Percentiles rank a stretch among this genome's conserved stretches.
Conservation (phyloP, 2,329 filamentous ascomycete genomes). For the Phaeosphaeriaceae sp. region DNA sequence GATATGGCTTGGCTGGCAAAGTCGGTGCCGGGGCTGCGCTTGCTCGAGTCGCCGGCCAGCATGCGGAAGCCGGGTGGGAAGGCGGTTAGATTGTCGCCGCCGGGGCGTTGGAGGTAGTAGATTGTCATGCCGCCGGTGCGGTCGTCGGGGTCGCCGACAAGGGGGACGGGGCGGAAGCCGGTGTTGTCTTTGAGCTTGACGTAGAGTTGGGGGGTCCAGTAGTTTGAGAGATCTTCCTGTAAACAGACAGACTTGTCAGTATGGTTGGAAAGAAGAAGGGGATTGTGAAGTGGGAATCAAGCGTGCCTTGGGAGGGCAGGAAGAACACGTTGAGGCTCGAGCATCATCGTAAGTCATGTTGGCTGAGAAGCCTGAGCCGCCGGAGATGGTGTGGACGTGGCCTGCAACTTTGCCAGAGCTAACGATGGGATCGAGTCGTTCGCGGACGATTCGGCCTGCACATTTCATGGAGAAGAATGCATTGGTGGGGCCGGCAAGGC, state of each 20-base stretch:
- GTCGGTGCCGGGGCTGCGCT: conserved; percentile 60
- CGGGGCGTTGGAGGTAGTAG: conserved; percentile 70
- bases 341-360: conserved; percentile 68
- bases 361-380: conserved; percentile 71
- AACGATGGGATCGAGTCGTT: conserved; percentile 73
- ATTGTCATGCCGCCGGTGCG: conserved; percentile 69
- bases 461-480: conserved; percentile 42
- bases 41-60: conserved; percentile 69
- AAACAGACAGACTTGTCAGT: background rate
- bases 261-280: conserved; percentile 1
- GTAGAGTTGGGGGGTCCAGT: conserved; percentile 78
- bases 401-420: conserved; percentile 63
- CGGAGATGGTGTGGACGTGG: conserved; percentile 76
- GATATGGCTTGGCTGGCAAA: conserved; percentile 59
- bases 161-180: conserved; percentile 66
- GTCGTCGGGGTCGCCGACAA: conserved; percentile 56
- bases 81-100: conserved; percentile 65
- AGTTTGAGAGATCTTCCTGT: conserved; percentile 62
- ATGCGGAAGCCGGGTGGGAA: conserved; percentile 77
- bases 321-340: conserved; percentile 69
- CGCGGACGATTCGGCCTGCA: conserved; percentile 33
- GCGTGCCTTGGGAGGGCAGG: conserved; percentile 66
- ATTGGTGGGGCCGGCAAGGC: conserved; percentile 2
- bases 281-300: background rate
- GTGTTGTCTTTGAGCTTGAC: conserved; percentile 57